Evolutionary conservation across 345 rosid species (phyloP).

Genomic region (Excoecaria agallocha): DNA sequence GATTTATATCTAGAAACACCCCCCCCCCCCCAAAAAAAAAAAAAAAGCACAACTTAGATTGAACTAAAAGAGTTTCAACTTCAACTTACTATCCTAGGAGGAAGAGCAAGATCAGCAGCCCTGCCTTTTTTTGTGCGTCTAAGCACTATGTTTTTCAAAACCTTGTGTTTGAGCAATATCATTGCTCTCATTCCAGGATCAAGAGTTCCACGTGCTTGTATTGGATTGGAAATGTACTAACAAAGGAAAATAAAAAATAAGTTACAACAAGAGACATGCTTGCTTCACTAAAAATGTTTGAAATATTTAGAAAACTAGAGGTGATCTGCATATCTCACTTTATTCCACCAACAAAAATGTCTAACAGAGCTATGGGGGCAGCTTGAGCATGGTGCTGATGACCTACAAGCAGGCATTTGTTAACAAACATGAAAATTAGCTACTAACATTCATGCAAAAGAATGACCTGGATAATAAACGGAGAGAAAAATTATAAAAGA

Average conservation of each 20-base stretch:
- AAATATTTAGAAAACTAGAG: background rate
- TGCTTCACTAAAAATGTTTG: background rate
- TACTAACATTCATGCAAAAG: background rate
- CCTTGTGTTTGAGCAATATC: conserved; percentile 84
- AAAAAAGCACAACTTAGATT: background rate
- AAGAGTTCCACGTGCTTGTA: conserved; percentile 48
- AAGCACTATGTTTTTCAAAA: conserved; percentile 60
- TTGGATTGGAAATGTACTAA: conserved; percentile 77
- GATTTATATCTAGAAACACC: conserved; percentile 1
- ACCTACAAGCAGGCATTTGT: conserved; percentile 36
- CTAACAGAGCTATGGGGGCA: conserved; percentile 82
- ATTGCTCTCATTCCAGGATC: conserved; percentile 65
- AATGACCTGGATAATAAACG: background rate
- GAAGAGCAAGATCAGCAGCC: conserved; percentile 98
- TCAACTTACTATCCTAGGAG: conserved; percentile 78
- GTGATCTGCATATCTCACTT: conserved; percentile 45
- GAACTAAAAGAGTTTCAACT: conserved; percentile 5
- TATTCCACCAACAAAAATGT: conserved; percentile 99
- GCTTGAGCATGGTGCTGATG: conserved; percentile 49
- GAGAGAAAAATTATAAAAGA: background rate
- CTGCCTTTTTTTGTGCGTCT: conserved; percentile 94
- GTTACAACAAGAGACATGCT: conserved; percentile 7
- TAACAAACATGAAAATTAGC: background rate
- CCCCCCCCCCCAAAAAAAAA: no score
- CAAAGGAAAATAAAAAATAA: background rate